Evolutionary conservation across 2,329 filamentous ascomycete species (phyloP), one percentile per base, ranked within the genome.

Genomic region (Penicillium brevicompactum): DNA sequence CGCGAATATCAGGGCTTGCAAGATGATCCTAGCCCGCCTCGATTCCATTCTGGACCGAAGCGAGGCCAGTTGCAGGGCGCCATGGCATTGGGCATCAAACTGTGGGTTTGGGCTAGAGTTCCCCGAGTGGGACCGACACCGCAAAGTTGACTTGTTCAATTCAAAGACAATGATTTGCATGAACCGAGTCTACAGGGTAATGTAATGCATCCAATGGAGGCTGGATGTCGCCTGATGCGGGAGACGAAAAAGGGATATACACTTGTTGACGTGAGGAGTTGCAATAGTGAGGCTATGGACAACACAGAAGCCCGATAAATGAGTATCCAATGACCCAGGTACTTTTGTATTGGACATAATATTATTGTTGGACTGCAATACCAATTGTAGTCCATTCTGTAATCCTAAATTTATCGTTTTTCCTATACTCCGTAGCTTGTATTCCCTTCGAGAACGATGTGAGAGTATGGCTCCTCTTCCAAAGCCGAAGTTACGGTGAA

Each of bases 31-130:
- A 57, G 49, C 34, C 55, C 62, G 63, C 53, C 48, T 56, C 55
- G 16, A 60, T 66, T 66, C 51, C 42, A 65, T 57, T 60, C 46
- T 51, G 48, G 49, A 59, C 63, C 43, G 54, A 58, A 58, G 58
- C 52, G 53, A 65, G 55, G 52, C 60, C 60, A 64, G 61, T 63
- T 60, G 62, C 43, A 22, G 51, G 51, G 50, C 47, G 60, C 60
- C 62, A 64, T 61, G 55, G 14, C 61, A 63, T 66, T 66, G 63
- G 63, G 63, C 63, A 66, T 59, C 63, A 65, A 64, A 49, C 24
- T 46, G 52, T 48, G 53, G 46, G 46, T 55, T 66, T 51, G 61
- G 63, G 62, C 60, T 58, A 49, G 58, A 21, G 49, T 52, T 55
- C 49, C 24, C 55, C 51, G 53, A 59, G 43, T 53, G 57, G 34